phyloP scores from a whole-genome alignment of 495 filamentous ascomycete genomes.

The Lindgomyces ingoldianus region DNA sequence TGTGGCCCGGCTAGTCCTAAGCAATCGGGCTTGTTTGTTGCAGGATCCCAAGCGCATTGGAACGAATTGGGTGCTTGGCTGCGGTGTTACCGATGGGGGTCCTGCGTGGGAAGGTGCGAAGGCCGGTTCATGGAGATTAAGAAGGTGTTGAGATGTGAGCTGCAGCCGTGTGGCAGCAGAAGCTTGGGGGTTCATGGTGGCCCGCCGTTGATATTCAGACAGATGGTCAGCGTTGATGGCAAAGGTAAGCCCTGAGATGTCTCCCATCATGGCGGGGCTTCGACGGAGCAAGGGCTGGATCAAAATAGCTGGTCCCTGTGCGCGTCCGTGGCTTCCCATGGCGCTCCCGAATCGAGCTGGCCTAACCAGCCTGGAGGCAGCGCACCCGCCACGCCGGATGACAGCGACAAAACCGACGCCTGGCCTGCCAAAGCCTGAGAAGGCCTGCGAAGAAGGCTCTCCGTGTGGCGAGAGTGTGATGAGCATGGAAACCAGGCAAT shows the following conservation, averaged over 20 bases:
- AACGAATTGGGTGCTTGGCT: background rate
- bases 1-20: background rate
- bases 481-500: conserved; percentile 1
- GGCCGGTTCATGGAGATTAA: too few relatives aligned
- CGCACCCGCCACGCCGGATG: conserved; percentile 26
- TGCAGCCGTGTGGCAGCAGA: too few relatives aligned
- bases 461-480: background rate
- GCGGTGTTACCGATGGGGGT: background rate
- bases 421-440: background rate
- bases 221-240: too few relatives aligned
- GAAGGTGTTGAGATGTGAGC: too few relatives aligned
- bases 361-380: conserved; percentile 16
- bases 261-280: background rate
- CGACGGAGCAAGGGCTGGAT: background rate
- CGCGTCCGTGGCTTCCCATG: conserved; percentile 2
- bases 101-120: background rate
- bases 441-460: background rate
- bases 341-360: conserved; percentile 12
- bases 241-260: background rate
- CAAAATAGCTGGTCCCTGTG: background rate
- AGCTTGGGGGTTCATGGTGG: too few relatives aligned
- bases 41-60: background rate
- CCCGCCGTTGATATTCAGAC: too few relatives aligned
- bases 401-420: conserved; percentile 3
- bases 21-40: background rate